Base-by-base conservation (phyloP, 2,329 filamentous ascomycete species). In the Fusarium equiseti region DNA sequence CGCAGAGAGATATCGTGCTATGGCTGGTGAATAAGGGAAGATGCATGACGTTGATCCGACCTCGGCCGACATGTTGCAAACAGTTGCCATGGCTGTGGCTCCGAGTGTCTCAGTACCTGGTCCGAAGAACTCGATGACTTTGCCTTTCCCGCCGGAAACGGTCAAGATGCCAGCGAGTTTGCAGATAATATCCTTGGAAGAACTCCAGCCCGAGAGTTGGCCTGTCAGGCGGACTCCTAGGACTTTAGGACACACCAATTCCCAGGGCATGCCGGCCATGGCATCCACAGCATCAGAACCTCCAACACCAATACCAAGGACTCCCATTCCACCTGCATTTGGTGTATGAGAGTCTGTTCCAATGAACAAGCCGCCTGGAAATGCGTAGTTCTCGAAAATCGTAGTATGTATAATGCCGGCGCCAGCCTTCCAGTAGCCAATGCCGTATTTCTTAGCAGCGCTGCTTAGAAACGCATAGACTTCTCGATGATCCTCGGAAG, bases 141-240 rank as follows among this genome's bases (percentile, higher is more conserved):
- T 78, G 3, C 78, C 79, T 43, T 78, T 81, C 6, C 78, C 79
- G 1, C 79, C 78, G 3, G 75, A 76, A 0, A 81, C 79, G 0
- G 78, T 76, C 3, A 80, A 24, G 2, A 81, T 76, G 1, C 80
- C 79, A 0, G 79, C 77, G 3, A 81, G 72, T 57, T 80, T 79
- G 62, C 76, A 79, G 27, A 81, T 81, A 18, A 81, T 79, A 22
- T 81, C 79, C 32, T 60, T 60, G 16, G 52, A 54, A 15, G 46
- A 59, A 3, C 32, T 22, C 58, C 58, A 60, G 4, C 51, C 42
- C 0, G 26, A 46, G 1, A 60, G 22, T 1, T 91, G 89, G 40
- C 96, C 96, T 26, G 95, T 95, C 35, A 99, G 88, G 73, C 92
- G 88, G 63, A 99, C 85, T 76, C 99, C 99, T 55, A 99, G 88